These are phyloP conservation scores for Syzygium oleosum DNA, from an alignment of 345 rosid species.

Conservation along the genomic window DNA sequence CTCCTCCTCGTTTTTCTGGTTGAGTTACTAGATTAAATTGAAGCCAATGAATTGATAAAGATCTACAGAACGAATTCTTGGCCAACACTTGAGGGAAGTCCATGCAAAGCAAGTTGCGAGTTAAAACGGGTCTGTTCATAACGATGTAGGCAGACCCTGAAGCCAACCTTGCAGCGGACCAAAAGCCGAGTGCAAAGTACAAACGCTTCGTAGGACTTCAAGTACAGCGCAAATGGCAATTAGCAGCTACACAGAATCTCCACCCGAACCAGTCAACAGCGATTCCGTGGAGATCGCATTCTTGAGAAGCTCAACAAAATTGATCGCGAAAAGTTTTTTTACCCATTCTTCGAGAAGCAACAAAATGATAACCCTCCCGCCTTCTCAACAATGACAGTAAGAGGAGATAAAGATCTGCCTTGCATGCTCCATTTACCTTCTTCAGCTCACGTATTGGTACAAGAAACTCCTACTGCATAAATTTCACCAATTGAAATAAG, in stretches of 20 bases:
- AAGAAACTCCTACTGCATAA: neutral
- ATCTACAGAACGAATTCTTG: neutral
- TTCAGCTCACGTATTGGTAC: neutral
- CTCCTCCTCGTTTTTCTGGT: neutral
- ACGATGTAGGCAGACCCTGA: neutral
- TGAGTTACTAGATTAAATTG: neutral
- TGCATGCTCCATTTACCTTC: neutral
- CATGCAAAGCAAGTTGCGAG: neutral
- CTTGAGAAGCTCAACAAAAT: neutral
- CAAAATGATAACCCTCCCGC: neutral
- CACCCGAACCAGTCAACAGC: neutral
- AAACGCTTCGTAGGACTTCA: neutral
- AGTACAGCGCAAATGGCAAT: neutral
- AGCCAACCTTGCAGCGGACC: neutral
- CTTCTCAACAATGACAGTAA: neutral
- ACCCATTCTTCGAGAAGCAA: neutral
- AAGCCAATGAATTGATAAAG: neutral
- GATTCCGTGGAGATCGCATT: neutral
- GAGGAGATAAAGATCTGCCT: neutral
- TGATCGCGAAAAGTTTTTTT: neutral
- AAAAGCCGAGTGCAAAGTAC: neutral
- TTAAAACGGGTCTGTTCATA: neutral
- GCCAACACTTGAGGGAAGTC: neutral
- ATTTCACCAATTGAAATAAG: neutral
- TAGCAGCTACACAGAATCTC: neutral